Evolutionary conservation across 768 basidiomycete species (phyloP), one percentile per base, ranked within the genome.

Genomic region (Rhizopogon vesiculosus): DNA sequence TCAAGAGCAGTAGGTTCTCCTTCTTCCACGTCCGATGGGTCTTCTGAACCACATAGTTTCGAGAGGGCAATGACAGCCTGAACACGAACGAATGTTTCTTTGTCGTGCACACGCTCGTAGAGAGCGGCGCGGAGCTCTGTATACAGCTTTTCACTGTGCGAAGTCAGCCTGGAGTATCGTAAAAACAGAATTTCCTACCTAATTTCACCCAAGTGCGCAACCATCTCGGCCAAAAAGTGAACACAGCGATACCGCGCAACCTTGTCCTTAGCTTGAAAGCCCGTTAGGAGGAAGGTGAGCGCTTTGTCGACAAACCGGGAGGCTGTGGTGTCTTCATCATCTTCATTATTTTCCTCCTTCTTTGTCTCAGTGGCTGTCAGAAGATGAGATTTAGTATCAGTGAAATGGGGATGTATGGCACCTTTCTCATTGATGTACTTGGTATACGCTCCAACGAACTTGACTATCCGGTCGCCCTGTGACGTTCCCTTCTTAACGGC

Each of bases 221-320:
- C 82, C 79, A 93, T 86, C 62, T 89, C 86, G 0, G 88, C 83
- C 13, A 91, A 78, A n/a, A 85, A 72, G 52, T 89, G 86, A 2
- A 91, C 75, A 33, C 85, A 85, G 18, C 95, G 84, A 65, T 85
- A 96, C 5, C 95, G 82, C 40, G 91, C 85, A 42, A 77, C 78
- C 72, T 95, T 98, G 73, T 96, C 92, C 68, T 93, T 96, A 3
- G 93, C 86, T 16, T 75, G 62, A 69, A 93, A 92, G 3, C 93
- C 94, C 56, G 79, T 78, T 56, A 93, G 72, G 29, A 96, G 77
- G 64, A 85, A 91, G 46, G 80, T 80, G 42, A 94, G 73, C 7
- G 93, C 72, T 41, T 82, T 77, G 3, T 80, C 71, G 1, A 87
- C 74, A 63, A 95, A 90, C 58, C 91, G 77, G 0, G 90, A 78